Percentiles rank a stretch among this genome's conserved stretches.
phyloP scores from a whole-genome alignment of 345 rosid genomes.

The Punica granatum region DNA sequence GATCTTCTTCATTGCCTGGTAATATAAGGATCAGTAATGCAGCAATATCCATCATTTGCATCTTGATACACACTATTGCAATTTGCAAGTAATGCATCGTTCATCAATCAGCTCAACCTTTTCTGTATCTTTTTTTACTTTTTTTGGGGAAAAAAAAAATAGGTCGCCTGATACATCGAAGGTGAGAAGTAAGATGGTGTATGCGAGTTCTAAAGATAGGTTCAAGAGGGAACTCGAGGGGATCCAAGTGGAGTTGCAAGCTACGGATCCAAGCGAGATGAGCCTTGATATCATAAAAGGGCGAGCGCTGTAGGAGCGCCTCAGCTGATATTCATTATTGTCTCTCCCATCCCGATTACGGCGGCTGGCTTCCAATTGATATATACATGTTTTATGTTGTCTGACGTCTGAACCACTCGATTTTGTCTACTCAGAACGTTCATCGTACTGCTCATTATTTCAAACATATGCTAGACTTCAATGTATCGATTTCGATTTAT shows the following conservation, averaged over 20 bases:
- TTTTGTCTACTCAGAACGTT: not conserved
- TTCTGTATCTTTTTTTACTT: not conserved
- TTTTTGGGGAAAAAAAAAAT: not conserved
- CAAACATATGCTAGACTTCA: not conserved
- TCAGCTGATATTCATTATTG: not conserved
- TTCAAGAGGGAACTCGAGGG: slow-evolving; percentile 97
- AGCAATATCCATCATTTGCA: not conserved
- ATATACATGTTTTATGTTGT: not conserved
- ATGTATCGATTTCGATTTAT: not conserved
- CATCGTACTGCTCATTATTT: not conserved
- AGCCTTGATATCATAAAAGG: slow-evolving; percentile 75
- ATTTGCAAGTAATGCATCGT: not conserved
- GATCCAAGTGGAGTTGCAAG: slow-evolving; percentile 90
- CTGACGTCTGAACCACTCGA: not conserved
- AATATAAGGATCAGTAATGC: slow-evolving; percentile 8
- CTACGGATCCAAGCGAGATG: slow-evolving; percentile 99
- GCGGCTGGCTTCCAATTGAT: not conserved
- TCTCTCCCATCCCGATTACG: not conserved
- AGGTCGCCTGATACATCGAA: slow-evolving; percentile 86
- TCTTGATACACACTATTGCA: too few relatives aligned
- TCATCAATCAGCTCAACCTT: not conserved
- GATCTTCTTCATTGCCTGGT: slow-evolving; percentile 97
- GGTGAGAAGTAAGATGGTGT: slow-evolving; percentile 90
- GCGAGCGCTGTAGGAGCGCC: slow-evolving; percentile 55
- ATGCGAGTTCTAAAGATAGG: slow-evolving; percentile 92